Percentiles rank a stretch among this genome's conserved stretches.
Evolutionary conservation across 257 asterid genomes (phyloP).

Genomic region (Penstemon barbatus): DNA sequence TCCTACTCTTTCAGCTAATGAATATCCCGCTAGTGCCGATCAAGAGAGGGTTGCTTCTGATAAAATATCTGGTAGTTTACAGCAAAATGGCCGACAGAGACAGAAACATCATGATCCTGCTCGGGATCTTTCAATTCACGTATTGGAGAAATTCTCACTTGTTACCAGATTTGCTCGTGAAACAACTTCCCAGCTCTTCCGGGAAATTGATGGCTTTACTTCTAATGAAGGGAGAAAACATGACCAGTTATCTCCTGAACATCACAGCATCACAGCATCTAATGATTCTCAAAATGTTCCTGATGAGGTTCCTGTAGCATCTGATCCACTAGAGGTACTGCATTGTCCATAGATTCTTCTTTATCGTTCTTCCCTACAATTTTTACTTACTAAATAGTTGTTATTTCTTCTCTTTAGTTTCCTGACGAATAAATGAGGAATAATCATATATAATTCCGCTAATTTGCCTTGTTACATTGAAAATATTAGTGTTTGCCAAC

Average conservation of each 20-base stretch:
- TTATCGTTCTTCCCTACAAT: constrained; percentile 18
- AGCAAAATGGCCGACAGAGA: constrained; percentile 61
- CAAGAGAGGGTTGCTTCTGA: constrained; percentile 44
- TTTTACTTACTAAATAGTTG: not conserved
- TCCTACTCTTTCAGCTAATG: constrained; percentile 43
- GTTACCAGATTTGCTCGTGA: constrained; percentile 99
- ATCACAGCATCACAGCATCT: constrained; percentile 24
- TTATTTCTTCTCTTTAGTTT: constrained; percentile 3
- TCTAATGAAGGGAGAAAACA: constrained; percentile 60
- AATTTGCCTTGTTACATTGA: not conserved
- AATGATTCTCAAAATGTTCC: constrained; percentile 42
- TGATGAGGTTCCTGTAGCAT: constrained; percentile 53
- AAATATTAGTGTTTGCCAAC: not conserved
- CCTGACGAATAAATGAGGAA: constrained; percentile 15
- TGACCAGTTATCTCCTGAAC: constrained; percentile 38
- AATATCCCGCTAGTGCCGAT: constrained; percentile 43
- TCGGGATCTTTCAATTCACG: constrained; percentile 85
- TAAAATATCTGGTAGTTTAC: constrained; percentile 39
- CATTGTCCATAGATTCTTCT: constrained; percentile 10
- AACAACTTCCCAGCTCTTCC: constrained; percentile 93
- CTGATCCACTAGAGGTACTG: constrained; percentile 81
- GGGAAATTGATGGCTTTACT: constrained; percentile 69
- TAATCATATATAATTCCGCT: not conserved
- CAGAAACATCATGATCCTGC: constrained; percentile 84
- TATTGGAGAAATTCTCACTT: constrained; percentile 92